A percentile compares a stretch with the other conserved stretches of the same genome.
Conservation (phyloP, 495 filamentous ascomycete species). For the Aspergillus steynii region DNA sequence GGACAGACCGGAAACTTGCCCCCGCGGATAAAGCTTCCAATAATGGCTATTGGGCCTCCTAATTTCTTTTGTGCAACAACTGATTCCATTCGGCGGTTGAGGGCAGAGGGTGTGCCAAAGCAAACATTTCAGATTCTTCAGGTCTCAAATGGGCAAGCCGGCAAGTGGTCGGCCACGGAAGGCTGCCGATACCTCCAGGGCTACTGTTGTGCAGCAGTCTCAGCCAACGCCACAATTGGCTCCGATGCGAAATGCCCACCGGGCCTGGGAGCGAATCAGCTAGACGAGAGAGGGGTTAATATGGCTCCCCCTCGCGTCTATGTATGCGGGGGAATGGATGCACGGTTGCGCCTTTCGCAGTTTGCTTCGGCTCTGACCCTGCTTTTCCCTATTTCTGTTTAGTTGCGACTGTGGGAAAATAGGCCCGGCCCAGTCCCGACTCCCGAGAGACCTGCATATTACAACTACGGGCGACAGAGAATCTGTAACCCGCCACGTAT, state of each 20-base stretch:
- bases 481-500: neutral
- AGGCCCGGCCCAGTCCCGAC: neutral
- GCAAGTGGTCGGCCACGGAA: neutral
- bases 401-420: neutral
- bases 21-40: conserved; percentile 6
- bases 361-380: neutral
- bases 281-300: neutral
- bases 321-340: neutral
- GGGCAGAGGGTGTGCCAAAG: conserved; percentile 3
- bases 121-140: conserved; percentile 1
- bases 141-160: neutral
- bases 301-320: neutral
- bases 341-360: neutral
- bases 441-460: neutral
- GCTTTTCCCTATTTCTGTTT: neutral
- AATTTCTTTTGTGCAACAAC: neutral
- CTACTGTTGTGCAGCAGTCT: neutral
- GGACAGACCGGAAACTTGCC: neutral
- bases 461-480: neutral
- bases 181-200: neutral
- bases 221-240: neutral
- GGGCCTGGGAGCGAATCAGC: neutral
- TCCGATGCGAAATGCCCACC: neutral
- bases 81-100: neutral
- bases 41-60: conserved; percentile 3